These are phyloP conservation scores for Saraca asoca DNA, from an alignment of 331 rosid species.

Conservation along the genomic window DNA sequence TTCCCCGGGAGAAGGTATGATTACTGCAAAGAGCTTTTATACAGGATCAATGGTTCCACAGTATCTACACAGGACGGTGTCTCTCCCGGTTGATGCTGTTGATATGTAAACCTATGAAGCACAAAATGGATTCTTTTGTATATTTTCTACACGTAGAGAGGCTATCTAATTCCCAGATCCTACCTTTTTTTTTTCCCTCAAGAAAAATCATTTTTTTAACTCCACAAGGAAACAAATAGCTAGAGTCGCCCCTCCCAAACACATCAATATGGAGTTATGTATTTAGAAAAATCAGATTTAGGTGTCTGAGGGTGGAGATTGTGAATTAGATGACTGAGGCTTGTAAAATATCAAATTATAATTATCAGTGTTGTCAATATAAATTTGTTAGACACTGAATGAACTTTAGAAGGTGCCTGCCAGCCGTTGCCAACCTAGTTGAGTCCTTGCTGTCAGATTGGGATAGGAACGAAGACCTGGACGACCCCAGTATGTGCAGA, in stretches of 20 bases:
- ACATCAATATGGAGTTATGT: conserved; percentile 22
- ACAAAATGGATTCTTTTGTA: conserved; percentile 53
- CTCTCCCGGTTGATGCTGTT: conserved; percentile 86
- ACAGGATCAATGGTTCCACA: conserved; percentile 54
- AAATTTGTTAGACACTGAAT: conserved; percentile 14
- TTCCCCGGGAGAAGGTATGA: conserved; percentile 40
- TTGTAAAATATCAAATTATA: not conserved
- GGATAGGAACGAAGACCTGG: too few species aligned
- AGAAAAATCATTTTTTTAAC: conserved; percentile 21
- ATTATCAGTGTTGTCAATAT: conserved; percentile 3
- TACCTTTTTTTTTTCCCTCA: conserved; percentile 19
- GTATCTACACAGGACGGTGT: conserved; percentile 66
- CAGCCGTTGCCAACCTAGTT: not conserved
- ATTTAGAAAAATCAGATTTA: conserved; percentile 22
- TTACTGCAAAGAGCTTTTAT: conserved; percentile 46
- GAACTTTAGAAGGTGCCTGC: too few species aligned
- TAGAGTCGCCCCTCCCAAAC: not conserved
- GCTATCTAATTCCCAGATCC: conserved; percentile 34
- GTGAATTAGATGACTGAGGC: conserved; percentile 8
- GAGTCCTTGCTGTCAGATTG: too few species aligned
- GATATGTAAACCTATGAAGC: conserved; percentile 46
- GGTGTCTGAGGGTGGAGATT: not conserved
- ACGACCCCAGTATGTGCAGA: too few species aligned
- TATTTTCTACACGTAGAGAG: conserved; percentile 38
- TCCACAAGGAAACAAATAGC: conserved; percentile 8